Percentiles rank a stretch among this genome's conserved stretches.
phyloP scores from a whole-genome alignment of 345 rosid species.

The Zanthoxylum bungeanum region DNA sequence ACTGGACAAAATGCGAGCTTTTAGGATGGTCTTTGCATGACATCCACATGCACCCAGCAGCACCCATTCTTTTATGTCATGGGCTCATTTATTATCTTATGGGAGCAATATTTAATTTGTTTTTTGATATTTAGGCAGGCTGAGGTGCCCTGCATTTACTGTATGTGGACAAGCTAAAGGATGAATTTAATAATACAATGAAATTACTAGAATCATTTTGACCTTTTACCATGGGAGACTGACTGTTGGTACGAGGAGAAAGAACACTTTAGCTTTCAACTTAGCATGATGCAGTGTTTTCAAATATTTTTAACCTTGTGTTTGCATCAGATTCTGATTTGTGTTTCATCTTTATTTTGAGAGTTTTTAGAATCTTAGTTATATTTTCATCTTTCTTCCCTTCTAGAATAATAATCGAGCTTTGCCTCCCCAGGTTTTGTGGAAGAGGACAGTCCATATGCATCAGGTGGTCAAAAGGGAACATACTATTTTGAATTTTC shows the following conservation, averaged over 20 bases:
- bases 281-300: background rate
- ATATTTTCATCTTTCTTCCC: constrained; percentile 1
- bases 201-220: background rate
- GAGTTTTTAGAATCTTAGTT: background rate
- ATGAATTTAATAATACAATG: background rate
- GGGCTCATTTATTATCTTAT: too few species aligned
- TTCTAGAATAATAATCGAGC: background rate
- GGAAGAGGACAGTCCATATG: constrained; percentile 88
- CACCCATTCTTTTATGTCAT: too few species aligned
- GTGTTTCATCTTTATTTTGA: background rate
- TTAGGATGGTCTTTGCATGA: background rate
- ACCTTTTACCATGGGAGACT: background rate
- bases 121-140: constrained; percentile 7
- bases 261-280: constrained; percentile 1
- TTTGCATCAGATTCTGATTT: constrained; percentile 1
- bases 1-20: background rate
- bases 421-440: constrained; percentile 55
- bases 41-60: background rate
- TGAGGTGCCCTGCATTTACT: background rate
- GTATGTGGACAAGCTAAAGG: background rate
- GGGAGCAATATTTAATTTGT: background rate
- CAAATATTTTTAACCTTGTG: background rate
- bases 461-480: constrained; percentile 63
- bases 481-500: constrained; percentile 81
- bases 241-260: background rate